Percentiles rank a stretch among this genome's conserved stretches.
phyloP scores from a whole-genome alignment of 495 filamentous ascomycete species.

The Penicillium taxi region DNA sequence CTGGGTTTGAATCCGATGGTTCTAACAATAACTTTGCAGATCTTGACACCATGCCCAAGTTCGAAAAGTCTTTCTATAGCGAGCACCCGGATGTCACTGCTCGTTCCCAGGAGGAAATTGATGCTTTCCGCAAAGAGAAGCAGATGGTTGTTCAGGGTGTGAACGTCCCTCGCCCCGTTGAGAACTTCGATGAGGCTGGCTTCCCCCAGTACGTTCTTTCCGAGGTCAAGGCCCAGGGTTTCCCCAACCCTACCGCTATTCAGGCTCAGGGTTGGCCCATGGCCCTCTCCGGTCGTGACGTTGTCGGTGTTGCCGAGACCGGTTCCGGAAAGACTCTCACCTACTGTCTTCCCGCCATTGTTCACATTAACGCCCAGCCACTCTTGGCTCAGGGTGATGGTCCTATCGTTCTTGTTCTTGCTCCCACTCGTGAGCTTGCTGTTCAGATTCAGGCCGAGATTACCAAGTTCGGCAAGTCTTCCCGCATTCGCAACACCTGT shows the following conservation, averaged over 20 bases:
- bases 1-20: slow-evolving; percentile 4
- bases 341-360: slow-evolving; percentile 96
- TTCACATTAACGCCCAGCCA: slow-evolving; percentile 98
- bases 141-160: slow-evolving; percentile 69
- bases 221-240: slow-evolving; percentile 97
- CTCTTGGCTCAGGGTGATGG: slow-evolving; percentile 95
- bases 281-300: slow-evolving; percentile 95
- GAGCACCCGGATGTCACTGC: slow-evolving; percentile 70
- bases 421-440: slow-evolving; percentile 93
- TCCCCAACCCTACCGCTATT: slow-evolving; percentile 84
- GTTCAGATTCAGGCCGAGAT: slow-evolving; percentile 99
- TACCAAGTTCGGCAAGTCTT: slow-evolving; percentile 99
- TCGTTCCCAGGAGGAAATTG: slow-evolving; percentile 72
- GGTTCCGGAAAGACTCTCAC: slow-evolving; percentile 98
- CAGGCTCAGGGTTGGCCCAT: slow-evolving; percentile 99
- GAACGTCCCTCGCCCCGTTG: slow-evolving; percentile 82
- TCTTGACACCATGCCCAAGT: slow-evolving; percentile 73
- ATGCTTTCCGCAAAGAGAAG: slow-evolving; percentile 74
- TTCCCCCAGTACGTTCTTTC: slow-evolving; percentile 96
- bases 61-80: slow-evolving; percentile 99
- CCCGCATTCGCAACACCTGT: slow-evolving; percentile 96
- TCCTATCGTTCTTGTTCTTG: slow-evolving; percentile 90
- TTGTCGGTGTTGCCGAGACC: slow-evolving; percentile 98
- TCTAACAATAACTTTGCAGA: slow-evolving; percentile 47
- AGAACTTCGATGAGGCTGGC: slow-evolving; percentile 94